Evolutionary conservation across 2,329 filamentous ascomycete species (phyloP).

Genomic region (Aureobasidium sp.): DNA sequence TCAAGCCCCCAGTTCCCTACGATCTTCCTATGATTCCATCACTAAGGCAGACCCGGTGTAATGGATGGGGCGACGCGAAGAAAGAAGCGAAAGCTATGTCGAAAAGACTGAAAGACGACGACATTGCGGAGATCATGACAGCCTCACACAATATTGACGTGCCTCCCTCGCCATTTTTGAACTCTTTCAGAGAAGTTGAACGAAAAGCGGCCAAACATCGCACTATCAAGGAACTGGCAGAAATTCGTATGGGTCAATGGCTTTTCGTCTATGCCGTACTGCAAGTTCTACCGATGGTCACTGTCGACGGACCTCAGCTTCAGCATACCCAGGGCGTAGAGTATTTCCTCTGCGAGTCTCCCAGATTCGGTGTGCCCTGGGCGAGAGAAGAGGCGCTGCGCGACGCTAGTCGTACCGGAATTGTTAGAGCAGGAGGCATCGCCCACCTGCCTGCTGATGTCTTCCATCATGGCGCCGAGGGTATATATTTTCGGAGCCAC

Average conservation of each 20-base stretch:
- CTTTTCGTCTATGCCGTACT: constrained; percentile 73
- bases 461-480: constrained; percentile 60
- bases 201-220: constrained; percentile 58
- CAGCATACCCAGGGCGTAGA: constrained; percentile 65
- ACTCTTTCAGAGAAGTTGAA: constrained; percentile 66
- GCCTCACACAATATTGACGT: constrained; percentile 75
- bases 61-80: constrained; percentile 58
- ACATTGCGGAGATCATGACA: constrained; percentile 69
- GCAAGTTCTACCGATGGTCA: constrained; percentile 70
- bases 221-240: constrained; percentile 58
- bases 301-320: constrained; percentile 66
- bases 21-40: constrained; percentile 74
- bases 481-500: constrained; percentile 60
- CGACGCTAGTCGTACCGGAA: constrained; percentile 52
- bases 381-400: constrained; percentile 52
- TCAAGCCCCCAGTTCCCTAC: constrained; percentile 85
- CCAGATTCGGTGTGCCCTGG: constrained; percentile 68
- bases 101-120: constrained; percentile 69
- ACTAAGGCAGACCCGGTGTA: constrained; percentile 58
- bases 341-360: constrained; percentile 73
- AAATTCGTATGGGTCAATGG: constrained; percentile 71
- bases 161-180: constrained; percentile 55
- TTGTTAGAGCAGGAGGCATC: constrained; percentile 64
- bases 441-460: constrained; percentile 58
- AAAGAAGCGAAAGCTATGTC: constrained; percentile 66